Evolutionary conservation across 78 protist genomes (phyloP).

Genomic region (slime mould (Dictyostelium discoideum)): DNA sequence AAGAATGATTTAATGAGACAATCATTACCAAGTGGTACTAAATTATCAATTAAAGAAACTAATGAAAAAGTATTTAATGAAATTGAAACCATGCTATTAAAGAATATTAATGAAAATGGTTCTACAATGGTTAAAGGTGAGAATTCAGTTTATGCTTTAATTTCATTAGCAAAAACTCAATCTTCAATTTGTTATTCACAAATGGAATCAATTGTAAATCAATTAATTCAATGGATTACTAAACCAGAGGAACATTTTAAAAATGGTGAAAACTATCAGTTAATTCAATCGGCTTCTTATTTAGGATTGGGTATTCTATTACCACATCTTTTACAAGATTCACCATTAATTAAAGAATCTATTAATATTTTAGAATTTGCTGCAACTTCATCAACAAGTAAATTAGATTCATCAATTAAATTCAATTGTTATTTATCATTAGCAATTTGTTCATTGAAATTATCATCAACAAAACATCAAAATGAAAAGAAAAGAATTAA

Average conservation of each 20-base stretch:
- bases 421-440: background rate
- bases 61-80: slow-evolving; percentile 40
- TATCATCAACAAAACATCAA: background rate
- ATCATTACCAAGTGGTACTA: slow-evolving; percentile 13
- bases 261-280: background rate
- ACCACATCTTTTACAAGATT: slow-evolving; percentile 20
- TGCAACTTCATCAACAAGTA: background rate
- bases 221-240: slow-evolving; percentile 10
- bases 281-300: background rate
- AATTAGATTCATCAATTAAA: background rate
- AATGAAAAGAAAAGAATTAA: background rate
- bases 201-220: background rate
- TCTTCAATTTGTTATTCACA: slow-evolving; percentile 23
- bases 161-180: background rate
- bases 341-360: slow-evolving; percentile 9
- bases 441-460: background rate
- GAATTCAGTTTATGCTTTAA: slow-evolving; percentile 30
- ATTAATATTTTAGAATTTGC: background rate
- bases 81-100: background rate
- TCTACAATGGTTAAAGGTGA: slow-evolving; percentile 15
- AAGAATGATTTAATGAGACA: slow-evolving; percentile 2
- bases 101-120: background rate
- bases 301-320: slow-evolving; percentile 18
- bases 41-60: background rate
- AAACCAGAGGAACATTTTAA: background rate